Conservation (phyloP, 768 basidiomycete species). For the Mycena latifolia region DNA sequence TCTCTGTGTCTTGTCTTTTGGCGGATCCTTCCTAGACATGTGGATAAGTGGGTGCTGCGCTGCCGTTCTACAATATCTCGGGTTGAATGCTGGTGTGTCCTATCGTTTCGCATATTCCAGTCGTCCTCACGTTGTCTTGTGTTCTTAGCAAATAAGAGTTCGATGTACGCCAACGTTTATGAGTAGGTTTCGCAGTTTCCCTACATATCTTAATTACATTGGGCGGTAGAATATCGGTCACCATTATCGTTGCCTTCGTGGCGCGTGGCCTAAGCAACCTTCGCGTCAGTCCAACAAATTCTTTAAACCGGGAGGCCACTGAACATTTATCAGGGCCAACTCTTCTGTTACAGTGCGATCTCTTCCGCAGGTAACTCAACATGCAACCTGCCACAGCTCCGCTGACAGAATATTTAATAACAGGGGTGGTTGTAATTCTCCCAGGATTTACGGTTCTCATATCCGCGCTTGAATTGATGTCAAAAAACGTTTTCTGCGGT, state of each 20-base stretch:
- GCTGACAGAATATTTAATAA: background rate
- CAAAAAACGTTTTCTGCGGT: constrained; percentile 84
- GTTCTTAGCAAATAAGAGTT: constrained; percentile 75
- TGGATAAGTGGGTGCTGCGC: constrained; percentile 81
- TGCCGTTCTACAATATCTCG: constrained; percentile 80
- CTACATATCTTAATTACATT: background rate
- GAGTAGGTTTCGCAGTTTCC: constrained; percentile 69
- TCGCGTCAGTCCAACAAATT: constrained; percentile 43
- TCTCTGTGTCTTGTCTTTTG: constrained; percentile 87
- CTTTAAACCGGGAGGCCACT: background rate
- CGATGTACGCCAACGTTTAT: constrained; percentile 95
- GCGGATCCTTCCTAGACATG: constrained; percentile 86
- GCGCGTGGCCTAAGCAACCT: constrained; percentile 85
- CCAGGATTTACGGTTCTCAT: constrained; percentile 81
- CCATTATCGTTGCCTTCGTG: constrained; percentile 87
- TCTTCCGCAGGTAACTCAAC: constrained; percentile 74
- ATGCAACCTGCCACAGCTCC: background rate
- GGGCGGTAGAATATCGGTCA: constrained; percentile 90
- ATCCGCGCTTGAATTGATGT: constrained; percentile 84
- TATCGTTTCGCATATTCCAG: constrained; percentile 1
- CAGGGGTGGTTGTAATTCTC: constrained; percentile 83
- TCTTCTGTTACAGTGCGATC: constrained; percentile 92
- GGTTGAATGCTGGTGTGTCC: constrained; percentile 68
- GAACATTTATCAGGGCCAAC: constrained; percentile 51
- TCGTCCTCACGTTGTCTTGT: background rate